phyloP scores from a whole-genome alignment of 805 yeast species.

The Nakazawaea ernobii region DNA sequence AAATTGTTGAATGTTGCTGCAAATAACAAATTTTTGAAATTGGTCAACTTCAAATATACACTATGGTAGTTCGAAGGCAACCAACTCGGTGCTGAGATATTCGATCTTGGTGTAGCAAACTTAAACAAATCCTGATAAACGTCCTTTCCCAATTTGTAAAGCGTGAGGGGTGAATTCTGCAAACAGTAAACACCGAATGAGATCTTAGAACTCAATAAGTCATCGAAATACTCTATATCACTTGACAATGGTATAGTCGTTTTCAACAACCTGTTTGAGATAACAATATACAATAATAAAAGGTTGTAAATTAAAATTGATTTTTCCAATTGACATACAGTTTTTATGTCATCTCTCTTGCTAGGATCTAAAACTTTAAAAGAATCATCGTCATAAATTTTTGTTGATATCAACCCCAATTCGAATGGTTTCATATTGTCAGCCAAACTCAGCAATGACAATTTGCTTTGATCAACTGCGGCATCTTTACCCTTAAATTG shows the following conservation, averaged over 20 bases:
- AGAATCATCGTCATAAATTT: background rate
- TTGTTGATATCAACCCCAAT: background rate
- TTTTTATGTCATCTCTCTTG: background rate
- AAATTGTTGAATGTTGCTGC: background rate
- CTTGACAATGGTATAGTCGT: slow-evolving; percentile 37
- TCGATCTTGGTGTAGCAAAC: slow-evolving; percentile 15
- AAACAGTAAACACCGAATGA: slow-evolving; percentile 30
- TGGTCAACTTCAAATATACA: background rate
- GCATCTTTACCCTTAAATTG: background rate
- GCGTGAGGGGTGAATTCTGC: slow-evolving; percentile 32
- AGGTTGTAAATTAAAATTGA: slow-evolving; percentile 18
- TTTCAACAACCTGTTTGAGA: slow-evolving; percentile 26
- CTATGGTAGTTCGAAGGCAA: slow-evolving; percentile 13
- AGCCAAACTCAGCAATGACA: background rate
- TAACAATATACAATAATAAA: slow-evolving; percentile 13
- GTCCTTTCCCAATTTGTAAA: slow-evolving; percentile 11
- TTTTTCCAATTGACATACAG: slow-evolving; percentile 15
- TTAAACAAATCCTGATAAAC: slow-evolving; percentile 22
- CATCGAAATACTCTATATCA: slow-evolving; percentile 43
- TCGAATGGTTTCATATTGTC: background rate
- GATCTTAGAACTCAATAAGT: slow-evolving; percentile 25
- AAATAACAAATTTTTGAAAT: background rate
- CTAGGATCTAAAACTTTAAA: background rate
- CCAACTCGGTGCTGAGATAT: slow-evolving; percentile 19
- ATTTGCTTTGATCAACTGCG: background rate